These are phyloP conservation scores for Angomonas desouzai DNA, from an alignment of 208 protist genomes.

Conservation along the genomic window DNA sequence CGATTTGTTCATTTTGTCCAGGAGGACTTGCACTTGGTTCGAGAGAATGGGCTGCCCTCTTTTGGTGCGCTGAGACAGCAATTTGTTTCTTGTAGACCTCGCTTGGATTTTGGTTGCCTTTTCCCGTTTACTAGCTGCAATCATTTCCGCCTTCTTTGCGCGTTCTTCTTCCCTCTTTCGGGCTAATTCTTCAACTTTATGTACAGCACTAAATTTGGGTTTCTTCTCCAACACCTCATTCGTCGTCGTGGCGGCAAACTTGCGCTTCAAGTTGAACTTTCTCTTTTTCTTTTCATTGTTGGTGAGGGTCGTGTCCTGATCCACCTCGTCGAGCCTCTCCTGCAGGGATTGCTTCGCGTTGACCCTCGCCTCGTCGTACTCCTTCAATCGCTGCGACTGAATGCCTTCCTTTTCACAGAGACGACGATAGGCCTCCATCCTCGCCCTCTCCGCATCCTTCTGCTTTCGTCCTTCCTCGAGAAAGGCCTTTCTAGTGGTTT, in stretches of 20 bases:
- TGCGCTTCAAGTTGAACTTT: slow-evolving; percentile 86
- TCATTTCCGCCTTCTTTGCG: slow-evolving; percentile 32
- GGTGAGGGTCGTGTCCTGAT: slow-evolving; percentile 83
- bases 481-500: slow-evolving; percentile 53
- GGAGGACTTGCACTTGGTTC: slow-evolving; percentile 58
- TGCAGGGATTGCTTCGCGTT: slow-evolving; percentile 33
- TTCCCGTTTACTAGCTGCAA: slow-evolving; percentile 35
- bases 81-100: slow-evolving; percentile 37
- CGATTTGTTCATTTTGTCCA: slow-evolving; percentile 60
- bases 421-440: slow-evolving; percentile 88
- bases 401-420: slow-evolving; percentile 83
- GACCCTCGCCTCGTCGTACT: slow-evolving; percentile 65
- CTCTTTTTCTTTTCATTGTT: slow-evolving; percentile 83
- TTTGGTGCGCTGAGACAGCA: slow-evolving; percentile 62
- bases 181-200: slow-evolving; percentile 46
- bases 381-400: slow-evolving; percentile 68
- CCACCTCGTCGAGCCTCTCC: slow-evolving; percentile 56
- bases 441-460: slow-evolving; percentile 71
- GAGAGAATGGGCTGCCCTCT: slow-evolving; percentile 82
- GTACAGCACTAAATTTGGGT: slow-evolving; percentile 58
- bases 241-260: slow-evolving; percentile 73
- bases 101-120: slow-evolving; percentile 48
- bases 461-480: slow-evolving; percentile 57
- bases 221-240: slow-evolving; percentile 57
- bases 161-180: slow-evolving; percentile 52